Evolutionary conservation across 1,284 basidiomycete species (phyloP), one percentile per base, ranked within the genome.

Genomic region (Apiotrichum siamense): DNA sequence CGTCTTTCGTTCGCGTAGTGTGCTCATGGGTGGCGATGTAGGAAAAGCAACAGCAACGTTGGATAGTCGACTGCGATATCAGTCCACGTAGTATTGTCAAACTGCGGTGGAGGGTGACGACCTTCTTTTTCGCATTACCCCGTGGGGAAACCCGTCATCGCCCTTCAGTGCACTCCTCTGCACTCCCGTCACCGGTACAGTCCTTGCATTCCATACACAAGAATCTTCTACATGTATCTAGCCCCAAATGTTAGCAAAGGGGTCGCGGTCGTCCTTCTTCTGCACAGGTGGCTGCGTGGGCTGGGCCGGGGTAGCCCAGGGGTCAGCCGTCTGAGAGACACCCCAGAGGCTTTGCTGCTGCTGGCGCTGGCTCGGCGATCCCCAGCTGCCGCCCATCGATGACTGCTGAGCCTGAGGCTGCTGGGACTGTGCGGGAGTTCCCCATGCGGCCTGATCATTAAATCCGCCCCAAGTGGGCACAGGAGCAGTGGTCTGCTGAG

Each of bases 401-500:
- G 41, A 40, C 25, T 27, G 37, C 39, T 38, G 47, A 37, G 45
- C 43, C 39, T 49, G 52, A 25, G 33, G 39, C 29, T 44, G 51
- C 23, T 13, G 27, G 11, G 21, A 45, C 44, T 48, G 41, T 24
- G 36, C 24, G 13, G 53, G 47, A 6, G 58, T 50, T 7, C 67
- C 67, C 69, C 69, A 71, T 2, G 61, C 69, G 12, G 58, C 59
- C 50, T 66, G 64, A 48, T 71, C 69, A 48, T 59, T 57, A 18
- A 63, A 58, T 25, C 65, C 62, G 17, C 64, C 63, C 62, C 67
- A 70, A 0, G 41, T 52, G 11, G 61, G 59, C 7, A 65, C 48
- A 0, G 56, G 50, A 1, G 29, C n/a, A 11, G 41, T 29, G 1
- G 59, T 51, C 27, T 63, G 57, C 7, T 57, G 61, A 15, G 54